Base-by-base conservation (phyloP, 208 protist species). In the Crithidia acanthocephali region DNA sequence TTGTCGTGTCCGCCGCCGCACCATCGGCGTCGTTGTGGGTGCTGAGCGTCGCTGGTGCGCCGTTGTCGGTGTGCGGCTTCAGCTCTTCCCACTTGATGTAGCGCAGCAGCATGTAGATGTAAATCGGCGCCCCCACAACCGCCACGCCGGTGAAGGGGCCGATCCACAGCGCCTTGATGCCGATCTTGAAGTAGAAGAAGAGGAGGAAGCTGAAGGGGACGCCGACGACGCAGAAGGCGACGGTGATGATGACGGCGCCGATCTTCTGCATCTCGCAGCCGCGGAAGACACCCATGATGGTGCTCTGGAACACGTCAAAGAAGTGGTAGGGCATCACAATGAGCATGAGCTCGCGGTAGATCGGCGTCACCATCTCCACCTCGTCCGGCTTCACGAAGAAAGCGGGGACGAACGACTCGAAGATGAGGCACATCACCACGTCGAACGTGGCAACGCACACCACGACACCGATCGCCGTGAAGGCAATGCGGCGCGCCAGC, bases 281-380 rank as follows among this genome's bases (percentile, higher is more conserved):
- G 30, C 90, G 83, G 28, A 95, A 73, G 47, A 90, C 81, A 33
- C 82, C 83, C 87, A 95, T 92, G 23, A 93, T 72, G 47, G 79
- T 91, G 73, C 85, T 91, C 76, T 95, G 90, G 65, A 92, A 90
- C 11, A 87, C 80, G 55, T 95, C 87, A 56, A 89, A 80, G 60
- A 93, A 71, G 82, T 95, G 90, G 65, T 93, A 95, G n/a, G 86
- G 85, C 42, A 92, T 75, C 16, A 90, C 85, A 59, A 85, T 67
- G 44, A 68, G 79, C 85, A 92, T 92, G 28, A 92, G 72, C 9
- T 70, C n/a, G 33, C 76, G 67, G 67, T 88, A 92, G 28, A 88
- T 73, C 18, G 33, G 59, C 22, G 68, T 60, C 18, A 94, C 89
- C 35, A 60, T 48, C n/a, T 76, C 65, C 2, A 94, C 75, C 50